A percentile compares a stretch with the other conserved stretches of the same genome.
These are phyloP conservation scores for Takashimella tepidaria DNA, from an alignment of 1,284 basidiomycete species.

Conservation along the genomic window DNA sequence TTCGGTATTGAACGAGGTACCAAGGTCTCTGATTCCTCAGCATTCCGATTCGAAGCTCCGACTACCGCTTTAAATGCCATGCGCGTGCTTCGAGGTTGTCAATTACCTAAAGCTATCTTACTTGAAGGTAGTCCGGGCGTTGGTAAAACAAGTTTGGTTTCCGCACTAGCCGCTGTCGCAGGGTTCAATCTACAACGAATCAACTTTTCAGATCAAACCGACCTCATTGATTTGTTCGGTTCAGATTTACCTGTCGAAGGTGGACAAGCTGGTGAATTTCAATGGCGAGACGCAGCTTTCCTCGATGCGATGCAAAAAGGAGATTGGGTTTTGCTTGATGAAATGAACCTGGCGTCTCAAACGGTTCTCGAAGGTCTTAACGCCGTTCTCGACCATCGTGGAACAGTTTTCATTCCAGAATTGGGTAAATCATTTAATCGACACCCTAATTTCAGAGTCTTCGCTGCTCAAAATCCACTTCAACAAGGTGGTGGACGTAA, in stretches of 20 bases:
- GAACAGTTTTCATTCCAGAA: conserved; percentile 92
- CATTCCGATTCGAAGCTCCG: conserved; percentile 80
- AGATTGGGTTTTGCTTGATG: conserved; percentile 94
- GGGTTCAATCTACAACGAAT: conserved; percentile 86
- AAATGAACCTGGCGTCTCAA: conserved; percentile 97
- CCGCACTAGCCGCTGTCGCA: conserved; percentile 75
- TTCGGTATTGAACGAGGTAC: conserved; percentile 67
- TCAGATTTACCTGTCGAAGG: conserved; percentile 94
- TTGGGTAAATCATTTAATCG: conserved; percentile 81
- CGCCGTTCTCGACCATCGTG: conserved; percentile 92
- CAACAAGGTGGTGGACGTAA: conserved; percentile 96
- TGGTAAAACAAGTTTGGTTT: conserved; percentile 94
- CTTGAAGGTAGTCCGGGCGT: conserved; percentile 98
- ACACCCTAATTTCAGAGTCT: conserved; percentile 90
- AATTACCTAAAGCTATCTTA: conserved; percentile 85
- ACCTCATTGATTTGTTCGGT: conserved; percentile 93
- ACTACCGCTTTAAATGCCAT: conserved; percentile 86
- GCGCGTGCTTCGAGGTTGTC: conserved; percentile 84
- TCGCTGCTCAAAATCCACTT: conserved; percentile 96
- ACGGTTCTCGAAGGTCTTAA: conserved; percentile 96
- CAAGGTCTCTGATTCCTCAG: conserved; percentile 26
- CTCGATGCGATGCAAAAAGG: conserved; percentile 87
- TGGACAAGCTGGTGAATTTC: conserved; percentile 85
- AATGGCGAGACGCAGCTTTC: conserved; percentile 97
- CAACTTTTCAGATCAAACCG: conserved; percentile 98